Percentiles rank a stretch among this genome's conserved stretches.
phyloP scores from a whole-genome alignment of 1,139 yeast species.

The Blastobotrys malaysiensis region DNA sequence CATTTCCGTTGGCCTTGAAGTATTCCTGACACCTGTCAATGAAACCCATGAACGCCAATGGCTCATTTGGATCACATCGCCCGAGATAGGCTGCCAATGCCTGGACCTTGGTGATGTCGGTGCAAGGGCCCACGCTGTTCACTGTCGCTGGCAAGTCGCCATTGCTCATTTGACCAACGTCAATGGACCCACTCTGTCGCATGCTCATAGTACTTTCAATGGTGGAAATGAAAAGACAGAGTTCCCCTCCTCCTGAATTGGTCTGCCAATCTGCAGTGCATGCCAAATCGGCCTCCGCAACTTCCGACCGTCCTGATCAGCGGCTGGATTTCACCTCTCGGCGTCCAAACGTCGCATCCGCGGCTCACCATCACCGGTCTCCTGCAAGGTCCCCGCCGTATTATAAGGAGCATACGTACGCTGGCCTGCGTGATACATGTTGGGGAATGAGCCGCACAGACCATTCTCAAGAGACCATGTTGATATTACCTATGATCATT shows the following conservation, averaged over 20 bases:
- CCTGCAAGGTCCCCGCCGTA: not conserved
- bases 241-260: not conserved
- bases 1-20: not conserved
- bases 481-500: too few species aligned
- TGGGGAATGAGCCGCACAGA: too few species aligned
- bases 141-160: not conserved
- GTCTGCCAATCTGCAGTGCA: not conserved
- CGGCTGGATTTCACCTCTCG: not conserved
- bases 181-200: not conserved
- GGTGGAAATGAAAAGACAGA: not conserved
- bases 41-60: conserved; percentile 8
- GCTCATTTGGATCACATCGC: conserved; percentile 7
- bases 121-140: not conserved
- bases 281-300: not conserved
- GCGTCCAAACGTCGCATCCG: not conserved
- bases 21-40: conserved; percentile 8
- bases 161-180: not conserved
- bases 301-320: not conserved
- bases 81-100: conserved; percentile 5
- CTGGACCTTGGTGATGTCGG: conserved; percentile 4
- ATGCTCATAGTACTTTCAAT: not conserved
- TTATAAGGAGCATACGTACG: too few species aligned
- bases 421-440: too few species aligned
- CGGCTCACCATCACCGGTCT: not conserved
- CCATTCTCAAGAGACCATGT: too few species aligned